Evolutionary conservation across 1,284 basidiomycete species (phyloP), one percentile per base, ranked within the genome.

Genomic region (Sanguinoderma infundibulare): DNA sequence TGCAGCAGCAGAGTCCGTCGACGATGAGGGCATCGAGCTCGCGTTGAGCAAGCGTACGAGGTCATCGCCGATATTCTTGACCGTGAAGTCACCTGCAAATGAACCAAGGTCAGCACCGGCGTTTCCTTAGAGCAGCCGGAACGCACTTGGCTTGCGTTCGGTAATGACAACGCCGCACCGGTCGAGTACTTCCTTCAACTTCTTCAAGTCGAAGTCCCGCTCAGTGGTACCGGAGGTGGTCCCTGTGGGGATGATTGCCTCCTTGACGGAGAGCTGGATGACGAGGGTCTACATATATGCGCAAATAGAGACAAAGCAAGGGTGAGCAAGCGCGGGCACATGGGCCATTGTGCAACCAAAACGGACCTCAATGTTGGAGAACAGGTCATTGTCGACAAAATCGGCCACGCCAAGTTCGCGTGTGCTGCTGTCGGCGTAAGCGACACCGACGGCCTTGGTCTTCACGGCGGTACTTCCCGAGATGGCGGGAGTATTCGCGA

Each of bases 181-280:
- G 61, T 98, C 96, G 46, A 98, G 78, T 40, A 96, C 87, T 26
- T 87, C 87, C 70, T 88, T 89, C 40, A 98, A 80, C 74, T 96
- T 97, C 67, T 86, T 87, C 32, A 96, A 77, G 66, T 99, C 96
- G 61, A 95, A 82, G 73, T 98, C 95, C 34, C 90, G 83, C 71
- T 92, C 89, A 0, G 90, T 89, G 1, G 78, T 86, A 0, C 89
- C 89, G 32, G 85, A 82, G 0, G 78, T 75, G 3, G 90, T 91
- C n/a, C 89, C 88, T 0, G 85, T 85, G 0, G 88, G 82, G 38
- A 92, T 80, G 60, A 92, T 83, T 34, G 94, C 96, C 76, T 99
- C 98, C 74, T 99, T 99, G 47, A 96, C 95, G 2, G 95, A 96
- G 1, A 99, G 86, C 75, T 99, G 98, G 63, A 99, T 98, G 51